A percentile compares a stretch with the other conserved stretches of the same genome.
Evolutionary conservation across 2,329 filamentous ascomycete species (phyloP).

Genomic region (Ophiosphaerella herpotricha): DNA sequence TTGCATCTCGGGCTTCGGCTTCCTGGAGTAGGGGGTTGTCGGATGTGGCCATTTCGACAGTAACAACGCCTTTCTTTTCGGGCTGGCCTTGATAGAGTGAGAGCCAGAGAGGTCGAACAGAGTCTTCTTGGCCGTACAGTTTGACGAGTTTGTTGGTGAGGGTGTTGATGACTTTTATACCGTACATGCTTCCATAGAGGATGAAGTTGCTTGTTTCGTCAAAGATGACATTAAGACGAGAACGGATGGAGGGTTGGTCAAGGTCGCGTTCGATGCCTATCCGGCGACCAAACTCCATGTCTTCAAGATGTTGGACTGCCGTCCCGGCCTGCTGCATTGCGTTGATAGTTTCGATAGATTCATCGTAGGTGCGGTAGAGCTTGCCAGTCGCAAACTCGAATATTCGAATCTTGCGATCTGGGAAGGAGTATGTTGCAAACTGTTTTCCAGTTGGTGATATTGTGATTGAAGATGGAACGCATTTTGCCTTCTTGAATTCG

Average conservation of each 20-base stretch:
- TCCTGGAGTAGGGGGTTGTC: constrained; percentile 91
- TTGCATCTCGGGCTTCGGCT: constrained; percentile 87
- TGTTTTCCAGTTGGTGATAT: constrained; percentile 85
- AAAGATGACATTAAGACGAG: constrained; percentile 85
- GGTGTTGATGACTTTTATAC: constrained; percentile 94
- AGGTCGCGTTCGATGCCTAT: constrained; percentile 86
- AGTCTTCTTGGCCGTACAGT: constrained; percentile 87
- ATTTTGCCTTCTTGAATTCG: constrained; percentile 93
- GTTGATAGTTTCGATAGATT: constrained; percentile 84
- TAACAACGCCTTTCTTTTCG: constrained; percentile 89
- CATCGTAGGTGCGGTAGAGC: constrained; percentile 90
- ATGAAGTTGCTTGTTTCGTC: constrained; percentile 97
- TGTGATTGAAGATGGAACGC: constrained; percentile 77
- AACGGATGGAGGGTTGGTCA: constrained; percentile 68
- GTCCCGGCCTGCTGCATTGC: constrained; percentile 97
- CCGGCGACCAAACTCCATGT: constrained; percentile 88
- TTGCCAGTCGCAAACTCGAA: constrained; percentile 93
- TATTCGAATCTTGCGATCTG: constrained; percentile 87
- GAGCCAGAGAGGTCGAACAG: constrained; percentile 80
- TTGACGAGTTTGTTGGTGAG: constrained; percentile 91
- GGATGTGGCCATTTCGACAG: constrained; percentile 95
- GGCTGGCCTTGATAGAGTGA: constrained; percentile 93
- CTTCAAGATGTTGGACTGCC: constrained; percentile 77
- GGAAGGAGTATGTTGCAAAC: constrained; percentile 88
- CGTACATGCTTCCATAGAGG: constrained; percentile 88